phyloP scores from a whole-genome alignment of 768 basidiomycete genomes.

The Amanita muscaria region DNA sequence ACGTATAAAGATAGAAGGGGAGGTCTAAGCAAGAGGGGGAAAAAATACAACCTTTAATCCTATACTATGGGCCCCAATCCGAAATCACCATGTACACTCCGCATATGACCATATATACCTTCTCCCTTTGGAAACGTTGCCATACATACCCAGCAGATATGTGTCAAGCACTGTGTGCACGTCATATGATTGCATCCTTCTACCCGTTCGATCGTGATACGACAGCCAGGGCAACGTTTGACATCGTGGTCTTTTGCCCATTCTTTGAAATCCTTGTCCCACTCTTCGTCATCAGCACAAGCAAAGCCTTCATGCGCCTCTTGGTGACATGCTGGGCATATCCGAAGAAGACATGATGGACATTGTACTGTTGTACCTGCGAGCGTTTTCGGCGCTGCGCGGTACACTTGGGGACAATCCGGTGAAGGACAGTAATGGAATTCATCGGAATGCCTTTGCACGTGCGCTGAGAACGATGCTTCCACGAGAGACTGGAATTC shows the following conservation, averaged over 20 bases:
- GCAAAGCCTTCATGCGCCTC: slow-evolving; percentile 55
- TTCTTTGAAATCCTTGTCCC: slow-evolving; percentile 47
- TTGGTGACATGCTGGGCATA: slow-evolving; percentile 53
- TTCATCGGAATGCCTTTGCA: slow-evolving; percentile 50
- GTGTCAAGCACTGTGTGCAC: slow-evolving; percentile 65
- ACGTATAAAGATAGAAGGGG: too few relatives aligned
- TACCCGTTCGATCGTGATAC: slow-evolving; percentile 57
- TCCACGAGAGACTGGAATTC: slow-evolving; percentile 50
- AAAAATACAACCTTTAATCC: slow-evolving; percentile 14
- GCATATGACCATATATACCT: slow-evolving; percentile 79
- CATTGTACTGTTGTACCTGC: slow-evolving; percentile 51
- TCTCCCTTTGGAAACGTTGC: slow-evolving; percentile 58
- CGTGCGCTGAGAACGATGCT: slow-evolving; percentile 52
- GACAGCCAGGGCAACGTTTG: slow-evolving; percentile 69
- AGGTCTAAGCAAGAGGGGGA: too few relatives aligned
- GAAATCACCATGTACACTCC: slow-evolving; percentile 53
- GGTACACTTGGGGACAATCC: slow-evolving; percentile 70
- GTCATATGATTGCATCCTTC: slow-evolving; percentile 82
- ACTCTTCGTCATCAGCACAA: slow-evolving; percentile 53
- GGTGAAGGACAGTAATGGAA: slow-evolving; percentile 74
- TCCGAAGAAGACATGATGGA: slow-evolving; percentile 60
- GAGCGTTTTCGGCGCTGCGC: slow-evolving; percentile 28
- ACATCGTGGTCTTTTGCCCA: slow-evolving; percentile 61
- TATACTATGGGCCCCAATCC: slow-evolving; percentile 27
- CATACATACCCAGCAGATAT: slow-evolving; percentile 77